Base-by-base conservation (phyloP, 2,329 filamentous ascomycete genomes). In the Claviceps maximensis region DNA sequence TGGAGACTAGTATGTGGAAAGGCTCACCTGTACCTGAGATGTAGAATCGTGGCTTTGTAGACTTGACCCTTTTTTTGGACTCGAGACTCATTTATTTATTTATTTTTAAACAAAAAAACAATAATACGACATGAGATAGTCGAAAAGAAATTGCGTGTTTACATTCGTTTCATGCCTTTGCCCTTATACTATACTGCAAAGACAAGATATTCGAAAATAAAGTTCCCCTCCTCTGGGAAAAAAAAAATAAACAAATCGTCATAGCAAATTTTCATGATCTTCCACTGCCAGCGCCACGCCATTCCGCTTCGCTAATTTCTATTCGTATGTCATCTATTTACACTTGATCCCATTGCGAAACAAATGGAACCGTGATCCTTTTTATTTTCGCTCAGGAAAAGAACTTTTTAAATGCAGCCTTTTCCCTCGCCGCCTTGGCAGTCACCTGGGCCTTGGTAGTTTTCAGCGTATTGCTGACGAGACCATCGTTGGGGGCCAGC, bases 351-450 rank as follows among this genome's bases (percentile, higher is more conserved):
- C 13, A 13, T 36, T 3, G 13, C 33, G 5, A 36, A 36, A 36
- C 6, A 13, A 33, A 15, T 36, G 1, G 10, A 13, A 15, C 4
- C 15, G n/a, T 13, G 10, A 31, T 4, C 21, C 21, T 21, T n/a
- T 46, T 15, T n/a, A 27, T 46, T 2, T 6, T 25, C 33, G 33
- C 47, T 55, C 52, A 83, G 42, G 74, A 68, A 66, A 97, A 97
- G 71, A 94, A 93, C 74, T 95, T 97, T 74, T 86, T 87, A 67
- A 91, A 95, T 6, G 84, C 86, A 61, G 87, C 88, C 79, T 90
- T 94, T 75, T 96, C 88, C 80, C 90, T 95, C 67, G 86, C 86
- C 57, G 82, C 77, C 56, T 85, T 79, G 54, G 84, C 86, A 12
- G 81, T 77, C 27, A 86, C 79, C 61, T 77, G 81, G 73, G 84